phyloP scores from a whole-genome alignment of 345 rosid genomes.

The Mallotus nudiflorus region DNA sequence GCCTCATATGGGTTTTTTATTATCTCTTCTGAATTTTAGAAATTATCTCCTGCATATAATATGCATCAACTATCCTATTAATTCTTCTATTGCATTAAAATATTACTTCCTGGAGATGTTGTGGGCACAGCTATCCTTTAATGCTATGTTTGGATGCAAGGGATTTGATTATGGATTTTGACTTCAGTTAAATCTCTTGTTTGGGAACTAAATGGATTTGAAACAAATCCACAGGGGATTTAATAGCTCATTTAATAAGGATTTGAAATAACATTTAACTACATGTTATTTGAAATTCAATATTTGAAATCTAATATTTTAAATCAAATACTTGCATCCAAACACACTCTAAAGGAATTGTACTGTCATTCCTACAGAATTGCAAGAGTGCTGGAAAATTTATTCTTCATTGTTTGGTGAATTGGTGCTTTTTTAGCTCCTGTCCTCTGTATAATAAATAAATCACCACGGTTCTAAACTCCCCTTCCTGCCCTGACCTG shows the following conservation, averaged over 20 bases:
- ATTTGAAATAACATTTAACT: no score
- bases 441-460: not conserved
- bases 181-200: no score
- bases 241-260: no score
- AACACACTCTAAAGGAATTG: no score
- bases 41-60: not conserved
- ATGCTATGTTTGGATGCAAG: no score
- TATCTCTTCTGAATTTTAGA: slow-evolving; percentile 9
- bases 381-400: not conserved
- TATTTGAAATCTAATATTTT: no score
- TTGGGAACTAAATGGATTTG: no score
- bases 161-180: no score
- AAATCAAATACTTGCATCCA: no score
- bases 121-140: not conserved
- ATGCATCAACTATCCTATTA: not conserved
- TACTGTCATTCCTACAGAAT: not conserved
- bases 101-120: not conserved
- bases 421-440: not conserved
- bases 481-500: not conserved
- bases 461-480: no score
- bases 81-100: not conserved
- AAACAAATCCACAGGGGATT: no score
- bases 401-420: not conserved
- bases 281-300: no score
- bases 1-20: slow-evolving; percentile 76